Evolutionary conservation across 345 rosid species (phyloP), one percentile per base, ranked within the genome.

Genomic region (Camelina hispida): DNA sequence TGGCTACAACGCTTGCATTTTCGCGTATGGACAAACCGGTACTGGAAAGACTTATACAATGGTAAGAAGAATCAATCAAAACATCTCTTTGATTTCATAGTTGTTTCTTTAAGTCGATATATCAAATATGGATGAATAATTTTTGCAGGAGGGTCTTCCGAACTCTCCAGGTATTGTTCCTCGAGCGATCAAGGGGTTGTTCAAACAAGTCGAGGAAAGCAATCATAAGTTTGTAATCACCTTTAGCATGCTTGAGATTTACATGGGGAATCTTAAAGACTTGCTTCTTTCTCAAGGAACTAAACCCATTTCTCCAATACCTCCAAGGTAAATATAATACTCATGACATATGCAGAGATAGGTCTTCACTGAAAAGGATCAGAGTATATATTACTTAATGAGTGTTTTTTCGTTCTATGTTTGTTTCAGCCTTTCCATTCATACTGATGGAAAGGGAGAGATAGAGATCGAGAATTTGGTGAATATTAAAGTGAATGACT

Each of bases 221-320:
- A 89, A 85, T 75, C 83, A 86, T 75, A 58, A 56, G 53, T 83
- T 86, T 78, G 67, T 52, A 47, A 82, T 89, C 77, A 80, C 57
- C 10, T 91, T 88, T 79, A 91, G 97, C 59, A 91, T 91, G 97
- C 87, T 91, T 63, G 96, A 91, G 85, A 85, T 91, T 59, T 91
- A 91, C 81, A 58, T 87, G 87, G 96, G 97, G 66, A 85, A 84
- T 80, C 89, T 91, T 69, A 88, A 75, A 75, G 97, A 91, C 76
- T 74, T 91, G 79, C 88, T 91, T 43, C 70, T 82, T 42, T 71
- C 91, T 72, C 89, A 86, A 77, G 85, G 79, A 60, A 81, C 69
- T 61, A 85, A 79, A 81, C 71, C 85, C 2, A 81, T 80, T 25
- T 77, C 74, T 81, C 85, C 83, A 20, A 72, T 83, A 57, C 85